Evolutionary conservation across 495 filamentous ascomycete genomes (phyloP).

Genomic region (Aspergillus coremiiformis): DNA sequence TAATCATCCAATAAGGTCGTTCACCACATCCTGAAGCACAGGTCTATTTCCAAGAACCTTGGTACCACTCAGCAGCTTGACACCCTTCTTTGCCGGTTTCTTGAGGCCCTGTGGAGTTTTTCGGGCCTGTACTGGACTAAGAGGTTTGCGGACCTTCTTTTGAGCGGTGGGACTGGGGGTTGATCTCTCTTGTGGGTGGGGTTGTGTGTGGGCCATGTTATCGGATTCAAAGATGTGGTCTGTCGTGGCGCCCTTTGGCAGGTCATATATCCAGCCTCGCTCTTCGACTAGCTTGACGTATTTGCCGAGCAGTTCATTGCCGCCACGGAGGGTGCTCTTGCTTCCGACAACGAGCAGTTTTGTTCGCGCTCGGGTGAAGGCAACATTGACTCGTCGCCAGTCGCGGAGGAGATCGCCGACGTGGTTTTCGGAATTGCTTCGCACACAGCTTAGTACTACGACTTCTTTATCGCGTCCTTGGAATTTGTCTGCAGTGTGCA

Average conservation of each 20-base stretch:
- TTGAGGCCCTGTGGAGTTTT: conserved; percentile 18
- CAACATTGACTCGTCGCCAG: conserved; percentile 91
- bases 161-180: conserved; percentile 13
- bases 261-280: conserved; percentile 66
- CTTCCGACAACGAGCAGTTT: conserved; percentile 87
- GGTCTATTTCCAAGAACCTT: conserved; percentile 37
- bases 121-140: conserved; percentile 30
- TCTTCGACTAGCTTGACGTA: conserved; percentile 71
- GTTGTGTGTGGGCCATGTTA: conserved; percentile 12
- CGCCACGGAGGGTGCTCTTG: conserved; percentile 58
- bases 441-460: conserved; percentile 75
- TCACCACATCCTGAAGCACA: conserved; percentile 48
- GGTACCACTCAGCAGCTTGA: conserved; percentile 29
- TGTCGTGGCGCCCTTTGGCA: conserved; percentile 54
- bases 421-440: conserved; percentile 68
- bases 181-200: conserved; percentile 2
- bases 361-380: conserved; percentile 81
- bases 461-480: conserved; percentile 94
- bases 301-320: conserved; percentile 66
- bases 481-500: conserved; percentile 94
- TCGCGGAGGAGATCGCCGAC: conserved; percentile 88
- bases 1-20: conserved; percentile 37
- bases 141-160: conserved; percentile 24
- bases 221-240: conserved; percentile 56
- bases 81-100: conserved; percentile 34